Conservation (phyloP, 1,284 basidiomycete genomes). For the Gymnopus androsaceus region DNA sequence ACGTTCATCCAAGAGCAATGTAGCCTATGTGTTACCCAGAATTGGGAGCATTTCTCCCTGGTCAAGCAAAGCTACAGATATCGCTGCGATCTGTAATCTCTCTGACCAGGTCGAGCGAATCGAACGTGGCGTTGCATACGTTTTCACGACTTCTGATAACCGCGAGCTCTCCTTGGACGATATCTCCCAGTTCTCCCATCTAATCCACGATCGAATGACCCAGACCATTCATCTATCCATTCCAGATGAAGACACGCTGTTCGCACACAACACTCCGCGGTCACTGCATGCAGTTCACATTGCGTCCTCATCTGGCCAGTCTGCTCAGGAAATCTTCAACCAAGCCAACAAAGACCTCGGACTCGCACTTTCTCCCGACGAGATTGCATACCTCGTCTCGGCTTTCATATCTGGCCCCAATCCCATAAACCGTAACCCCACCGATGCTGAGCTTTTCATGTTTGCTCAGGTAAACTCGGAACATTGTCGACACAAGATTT, state of each 20-base stretch:
- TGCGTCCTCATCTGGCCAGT: conserved; percentile 29
- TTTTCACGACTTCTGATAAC: conserved; percentile 44
- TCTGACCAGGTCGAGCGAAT: conserved; percentile 64
- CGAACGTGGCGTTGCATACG: conserved; percentile 71
- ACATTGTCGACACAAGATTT: conserved; percentile 99
- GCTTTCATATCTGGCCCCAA: conserved; percentile 77
- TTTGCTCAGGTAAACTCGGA: conserved; percentile 99
- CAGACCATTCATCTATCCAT: conserved; percentile 67
- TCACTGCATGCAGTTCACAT: conserved; percentile 76
- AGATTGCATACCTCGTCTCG: conserved; percentile 92
- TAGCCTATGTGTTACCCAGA: conserved; percentile 79
- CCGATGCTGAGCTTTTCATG: conserved; percentile 99
- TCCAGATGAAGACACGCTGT: conserved; percentile 68
- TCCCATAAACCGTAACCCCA: conserved; percentile 79
- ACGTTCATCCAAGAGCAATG: conserved; percentile 37
- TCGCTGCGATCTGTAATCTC: conserved; percentile 75
- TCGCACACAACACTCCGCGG: conserved; percentile 69
- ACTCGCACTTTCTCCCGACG: conserved; percentile 86
- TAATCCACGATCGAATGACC: conserved; percentile 96
- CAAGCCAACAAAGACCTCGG: conserved; percentile 86
- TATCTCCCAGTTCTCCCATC: conserved; percentile 56
- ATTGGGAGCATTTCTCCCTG: conserved; percentile 84
- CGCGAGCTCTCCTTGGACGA: conserved; percentile 40
- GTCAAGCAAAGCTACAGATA: conserved; percentile 91
- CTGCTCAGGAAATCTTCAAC: conserved; percentile 62